A percentile compares a stretch with the other conserved stretches of the same genome.
Evolutionary conservation across 768 basidiomycete genomes (phyloP).

Genomic region (Mycena chlorophos): DNA sequence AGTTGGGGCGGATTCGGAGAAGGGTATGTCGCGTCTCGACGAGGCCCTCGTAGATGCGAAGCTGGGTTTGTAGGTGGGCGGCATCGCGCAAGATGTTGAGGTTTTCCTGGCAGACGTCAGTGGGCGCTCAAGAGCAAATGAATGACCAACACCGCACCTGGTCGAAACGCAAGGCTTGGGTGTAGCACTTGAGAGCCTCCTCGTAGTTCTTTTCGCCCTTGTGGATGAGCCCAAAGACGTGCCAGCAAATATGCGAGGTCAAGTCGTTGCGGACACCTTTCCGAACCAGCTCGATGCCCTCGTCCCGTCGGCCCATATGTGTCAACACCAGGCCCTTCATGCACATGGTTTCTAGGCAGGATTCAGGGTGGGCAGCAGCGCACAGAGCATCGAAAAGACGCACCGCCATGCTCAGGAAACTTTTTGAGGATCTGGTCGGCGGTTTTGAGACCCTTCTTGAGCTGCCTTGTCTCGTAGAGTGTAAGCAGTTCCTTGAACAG

Average conservation of each 20-base stretch:
- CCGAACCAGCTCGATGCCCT: conserved; percentile 82
- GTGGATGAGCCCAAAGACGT: conserved; percentile 93
- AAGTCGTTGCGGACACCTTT: conserved; percentile 80
- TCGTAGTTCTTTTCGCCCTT: conserved; percentile 94
- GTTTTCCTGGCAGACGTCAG: conserved; percentile 66
- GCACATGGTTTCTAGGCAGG: conserved; percentile 79
- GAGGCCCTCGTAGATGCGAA: conserved; percentile 74
- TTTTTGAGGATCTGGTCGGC: conserved; percentile 95
- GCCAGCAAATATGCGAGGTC: conserved; percentile 95
- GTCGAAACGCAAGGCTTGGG: conserved; percentile 85
- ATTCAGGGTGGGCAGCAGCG: background rate
- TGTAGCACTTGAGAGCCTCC: conserved; percentile 91
- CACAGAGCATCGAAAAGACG: conserved; percentile 21
- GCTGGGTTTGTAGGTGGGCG: conserved; percentile 84
- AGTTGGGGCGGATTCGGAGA: conserved; percentile 74
- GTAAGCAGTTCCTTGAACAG: conserved; percentile 86
- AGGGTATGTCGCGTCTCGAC: conserved; percentile 83
- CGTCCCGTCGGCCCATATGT: conserved; percentile 76
- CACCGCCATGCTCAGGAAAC: conserved; percentile 94
- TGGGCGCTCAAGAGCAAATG: background rate
- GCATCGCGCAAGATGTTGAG: conserved; percentile 91
- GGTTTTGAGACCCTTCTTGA: conserved; percentile 86
- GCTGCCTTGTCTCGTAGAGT: conserved; percentile 85
- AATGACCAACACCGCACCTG: conserved; percentile 53
- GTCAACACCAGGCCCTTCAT: conserved; percentile 92